Evolutionary conservation across 805 yeast genomes (phyloP).

Genomic region (Saturnispora kantuleensis): DNA sequence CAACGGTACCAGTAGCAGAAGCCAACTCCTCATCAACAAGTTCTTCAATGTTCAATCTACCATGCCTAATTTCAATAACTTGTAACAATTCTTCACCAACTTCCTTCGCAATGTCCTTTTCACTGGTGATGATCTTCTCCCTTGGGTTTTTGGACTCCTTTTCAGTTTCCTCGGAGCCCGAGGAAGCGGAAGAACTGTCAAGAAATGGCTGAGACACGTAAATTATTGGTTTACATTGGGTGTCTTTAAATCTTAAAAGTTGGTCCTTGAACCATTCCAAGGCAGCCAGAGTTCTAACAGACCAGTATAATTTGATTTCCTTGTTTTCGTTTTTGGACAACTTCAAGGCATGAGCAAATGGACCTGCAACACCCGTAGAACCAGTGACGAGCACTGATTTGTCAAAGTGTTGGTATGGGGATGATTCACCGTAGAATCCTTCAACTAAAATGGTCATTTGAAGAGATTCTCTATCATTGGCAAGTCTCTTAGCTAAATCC

Average conservation of each 20-base stretch:
- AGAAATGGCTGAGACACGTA: conserved; percentile 32
- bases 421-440: conserved; percentile 63
- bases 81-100: conserved; percentile 21
- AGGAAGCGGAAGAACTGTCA: conserved; percentile 5
- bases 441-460: conserved; percentile 38
- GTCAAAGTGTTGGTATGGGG: conserved; percentile 41
- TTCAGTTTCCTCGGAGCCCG: conserved; percentile 4
- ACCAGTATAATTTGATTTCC: conserved; percentile 50
- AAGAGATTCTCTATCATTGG: conserved; percentile 14
- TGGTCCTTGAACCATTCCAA: conserved; percentile 44
- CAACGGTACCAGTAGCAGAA: conserved; percentile 31
- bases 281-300: conserved; percentile 41
- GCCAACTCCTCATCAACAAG: conserved; percentile 30
- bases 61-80: conserved; percentile 34
- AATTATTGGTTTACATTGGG: conserved; percentile 30
- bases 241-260: conserved; percentile 24
- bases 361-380: conserved; percentile 66
- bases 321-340: conserved; percentile 26
- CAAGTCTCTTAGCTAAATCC: conserved; percentile 23
- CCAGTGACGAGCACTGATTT: conserved; percentile 57
- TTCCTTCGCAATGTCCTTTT: conserved; percentile 7
- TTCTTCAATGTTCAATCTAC: conserved; percentile 32
- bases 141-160: neutral
- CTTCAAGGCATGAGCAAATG: conserved; percentile 32
- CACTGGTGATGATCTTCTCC: conserved; percentile 5